A percentile compares a stretch with the other conserved stretches of the same genome.
These are phyloP conservation scores for Moricandia arvensis DNA, from an alignment of 345 rosid genomes.

Conservation along the genomic window DNA sequence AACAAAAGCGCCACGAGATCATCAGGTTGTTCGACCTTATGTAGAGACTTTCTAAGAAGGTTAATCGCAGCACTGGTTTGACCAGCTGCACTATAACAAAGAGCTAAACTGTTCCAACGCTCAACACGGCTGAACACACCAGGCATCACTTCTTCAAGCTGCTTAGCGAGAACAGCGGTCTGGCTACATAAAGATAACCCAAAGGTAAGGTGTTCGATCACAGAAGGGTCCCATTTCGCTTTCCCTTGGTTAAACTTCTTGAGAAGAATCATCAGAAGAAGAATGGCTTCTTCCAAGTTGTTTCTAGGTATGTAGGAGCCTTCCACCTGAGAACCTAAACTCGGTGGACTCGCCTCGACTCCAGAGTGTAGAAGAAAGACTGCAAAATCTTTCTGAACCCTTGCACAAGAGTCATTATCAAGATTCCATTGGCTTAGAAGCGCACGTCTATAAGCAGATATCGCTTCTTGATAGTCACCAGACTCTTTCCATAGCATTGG, in stretches of 20 bases:
- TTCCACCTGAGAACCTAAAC: constrained; percentile 69
- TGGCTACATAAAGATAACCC: constrained; percentile 74
- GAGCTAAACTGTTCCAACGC: constrained; percentile 83
- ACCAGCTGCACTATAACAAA: constrained; percentile 67
- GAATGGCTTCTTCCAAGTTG: constrained; percentile 90
- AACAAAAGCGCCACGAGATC: constrained; percentile 67
- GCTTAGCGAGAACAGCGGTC: constrained; percentile 71
- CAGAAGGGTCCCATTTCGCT: constrained; percentile 75
- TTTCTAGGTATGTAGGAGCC: constrained; percentile 80
- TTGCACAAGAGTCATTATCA: constrained; percentile 64
- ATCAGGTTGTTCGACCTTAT: constrained; percentile 72
- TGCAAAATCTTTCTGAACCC: constrained; percentile 87
- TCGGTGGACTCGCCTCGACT: constrained; percentile 78
- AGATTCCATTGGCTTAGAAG: constrained; percentile 91
- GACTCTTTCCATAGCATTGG: constrained; percentile 84
- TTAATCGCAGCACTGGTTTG: constrained; percentile 61
- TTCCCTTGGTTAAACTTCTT: constrained; percentile 63
- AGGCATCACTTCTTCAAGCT: constrained; percentile 79
- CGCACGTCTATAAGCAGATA: constrained; percentile 75
- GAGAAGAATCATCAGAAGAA: constrained; percentile 78
- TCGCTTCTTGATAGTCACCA: constrained; percentile 64
- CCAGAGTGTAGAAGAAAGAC: constrained; percentile 82
- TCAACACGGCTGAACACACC: constrained; percentile 77
- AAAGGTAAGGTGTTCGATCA: constrained; percentile 78
- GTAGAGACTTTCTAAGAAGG: constrained; percentile 77